Percentiles rank a stretch among this genome's conserved stretches.
Conservation (phyloP, 345 rosid genomes). For the Firmiana major region DNA sequence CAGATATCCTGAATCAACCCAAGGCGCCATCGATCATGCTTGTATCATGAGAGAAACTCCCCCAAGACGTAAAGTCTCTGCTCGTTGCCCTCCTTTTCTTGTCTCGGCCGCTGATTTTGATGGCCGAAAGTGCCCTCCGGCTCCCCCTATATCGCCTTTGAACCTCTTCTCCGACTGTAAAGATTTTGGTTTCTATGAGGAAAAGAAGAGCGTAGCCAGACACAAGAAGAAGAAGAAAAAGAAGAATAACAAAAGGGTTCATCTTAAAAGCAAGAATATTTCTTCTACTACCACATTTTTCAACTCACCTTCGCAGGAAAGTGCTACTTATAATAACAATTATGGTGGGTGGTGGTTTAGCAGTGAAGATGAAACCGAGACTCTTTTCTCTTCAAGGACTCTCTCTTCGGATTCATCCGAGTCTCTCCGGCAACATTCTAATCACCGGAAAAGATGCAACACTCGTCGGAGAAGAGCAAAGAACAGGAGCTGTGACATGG, state of each 20-base stretch:
- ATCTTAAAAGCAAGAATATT: slow-evolving; percentile 12
- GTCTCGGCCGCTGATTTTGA: background rate
- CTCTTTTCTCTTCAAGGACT: slow-evolving; percentile 66
- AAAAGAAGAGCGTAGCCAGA: slow-evolving; percentile 21
- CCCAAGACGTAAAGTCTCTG: slow-evolving; percentile 29
- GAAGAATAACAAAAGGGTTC: slow-evolving; percentile 12
- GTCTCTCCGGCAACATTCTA: slow-evolving; percentile 15
- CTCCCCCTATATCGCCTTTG: slow-evolving; percentile 34
- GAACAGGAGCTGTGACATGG: slow-evolving; percentile 9
- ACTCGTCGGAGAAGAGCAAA: slow-evolving; percentile 19
- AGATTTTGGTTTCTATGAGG: slow-evolving; percentile 30
- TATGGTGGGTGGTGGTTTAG: slow-evolving; percentile 51
- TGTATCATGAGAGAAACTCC: slow-evolving; percentile 24
- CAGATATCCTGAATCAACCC: slow-evolving; percentile 24
- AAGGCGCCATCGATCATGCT: slow-evolving; percentile 17
- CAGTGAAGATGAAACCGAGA: slow-evolving; percentile 57
- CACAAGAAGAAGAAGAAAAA: slow-evolving; percentile 24
- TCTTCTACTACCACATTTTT: slow-evolving; percentile 23
- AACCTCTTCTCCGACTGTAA: slow-evolving; percentile 24
- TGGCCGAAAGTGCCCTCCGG: slow-evolving; percentile 34
- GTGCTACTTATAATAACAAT: slow-evolving; percentile 17
- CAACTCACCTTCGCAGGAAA: slow-evolving; percentile 53
- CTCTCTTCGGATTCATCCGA: slow-evolving; percentile 67
- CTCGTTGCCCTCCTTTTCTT: slow-evolving; percentile 25
- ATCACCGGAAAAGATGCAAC: slow-evolving; percentile 4